Percentiles rank a stretch among this genome's conserved stretches.
Conservation (phyloP, 257 asterid genomes). For the Fraxinus americana region DNA sequence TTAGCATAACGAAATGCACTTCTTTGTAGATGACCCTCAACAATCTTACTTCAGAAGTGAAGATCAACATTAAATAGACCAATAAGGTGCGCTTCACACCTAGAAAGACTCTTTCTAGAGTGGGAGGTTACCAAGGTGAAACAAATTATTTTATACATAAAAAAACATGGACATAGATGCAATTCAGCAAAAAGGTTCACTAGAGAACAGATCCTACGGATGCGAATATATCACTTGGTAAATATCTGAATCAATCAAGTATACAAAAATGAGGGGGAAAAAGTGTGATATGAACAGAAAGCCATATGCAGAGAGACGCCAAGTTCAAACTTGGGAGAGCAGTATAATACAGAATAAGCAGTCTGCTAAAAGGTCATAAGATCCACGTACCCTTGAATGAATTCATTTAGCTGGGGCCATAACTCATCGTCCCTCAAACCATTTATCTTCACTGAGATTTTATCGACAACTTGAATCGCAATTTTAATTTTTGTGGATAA, state of each 20-base stretch:
- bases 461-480: constrained; percentile 91
- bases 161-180: not conserved
- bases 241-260: constrained; percentile 9
- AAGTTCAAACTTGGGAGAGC: not conserved
- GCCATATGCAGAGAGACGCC: not conserved
- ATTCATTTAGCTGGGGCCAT: constrained; percentile 88
- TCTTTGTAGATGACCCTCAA: not conserved
- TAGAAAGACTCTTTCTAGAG: not conserved
- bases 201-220: not conserved
- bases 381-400: constrained; percentile 72
- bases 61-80: not conserved
- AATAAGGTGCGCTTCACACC: not conserved
- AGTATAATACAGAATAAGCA: constrained; percentile 11
- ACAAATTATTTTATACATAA: not conserved
- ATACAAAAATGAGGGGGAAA: constrained; percentile 6
- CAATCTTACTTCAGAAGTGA: not conserved
- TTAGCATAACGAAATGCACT: not conserved
- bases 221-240: not conserved
- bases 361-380: not conserved
- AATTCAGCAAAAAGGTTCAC: not conserved
- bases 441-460: constrained; percentile 86
- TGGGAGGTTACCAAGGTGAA: not conserved
- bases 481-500: constrained; percentile 84
- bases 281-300: not conserved
- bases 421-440: constrained; percentile 81